Percentiles rank a stretch among this genome's conserved stretches.
Conservation (phyloP, 768 basidiomycete species). For the Lactifluus subvellereus region DNA sequence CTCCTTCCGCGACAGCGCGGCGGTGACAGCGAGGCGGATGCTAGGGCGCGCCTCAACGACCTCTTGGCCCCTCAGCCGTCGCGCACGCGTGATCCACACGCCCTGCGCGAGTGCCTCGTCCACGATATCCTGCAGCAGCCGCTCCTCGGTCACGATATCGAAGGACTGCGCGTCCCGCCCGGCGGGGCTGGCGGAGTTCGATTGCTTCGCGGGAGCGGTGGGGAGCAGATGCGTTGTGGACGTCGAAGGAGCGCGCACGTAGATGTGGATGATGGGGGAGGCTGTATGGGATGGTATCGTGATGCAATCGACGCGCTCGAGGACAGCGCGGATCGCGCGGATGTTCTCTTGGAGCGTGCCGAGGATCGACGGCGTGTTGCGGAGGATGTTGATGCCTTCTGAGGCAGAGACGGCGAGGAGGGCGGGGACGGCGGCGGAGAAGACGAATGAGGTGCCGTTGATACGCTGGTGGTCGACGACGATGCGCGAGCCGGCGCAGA, state of each 20-base stretch:
- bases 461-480: constrained; percentile 95
- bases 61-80: constrained; percentile 81
- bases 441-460: constrained; percentile 93
- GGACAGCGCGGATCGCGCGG: constrained; percentile 64
- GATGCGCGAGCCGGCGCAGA: constrained; percentile 82
- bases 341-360: constrained; percentile 76
- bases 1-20: constrained; percentile 82
- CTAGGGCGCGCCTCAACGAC: constrained; percentile 74
- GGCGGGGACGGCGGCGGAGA: constrained; percentile 91
- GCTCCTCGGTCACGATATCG: constrained; percentile 67
- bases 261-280: constrained; percentile 85
- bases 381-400: constrained; percentile 76
- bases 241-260: constrained; percentile 40
- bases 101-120: constrained; percentile 80
- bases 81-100: constrained; percentile 80
- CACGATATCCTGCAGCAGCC: constrained; percentile 83
- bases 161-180: constrained; percentile 44
- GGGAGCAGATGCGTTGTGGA: constrained; percentile 27
- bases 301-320: constrained; percentile 81
- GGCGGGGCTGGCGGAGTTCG: constrained; percentile 44
- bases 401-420: constrained; percentile 85
- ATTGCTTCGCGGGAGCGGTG: constrained; percentile 35
- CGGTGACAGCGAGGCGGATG: constrained; percentile 75
- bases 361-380: constrained; percentile 69
- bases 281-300: constrained; percentile 79